Conservation (phyloP, 371 early-diverging fungal genomes). For the Phascolomyces articulosus region DNA sequence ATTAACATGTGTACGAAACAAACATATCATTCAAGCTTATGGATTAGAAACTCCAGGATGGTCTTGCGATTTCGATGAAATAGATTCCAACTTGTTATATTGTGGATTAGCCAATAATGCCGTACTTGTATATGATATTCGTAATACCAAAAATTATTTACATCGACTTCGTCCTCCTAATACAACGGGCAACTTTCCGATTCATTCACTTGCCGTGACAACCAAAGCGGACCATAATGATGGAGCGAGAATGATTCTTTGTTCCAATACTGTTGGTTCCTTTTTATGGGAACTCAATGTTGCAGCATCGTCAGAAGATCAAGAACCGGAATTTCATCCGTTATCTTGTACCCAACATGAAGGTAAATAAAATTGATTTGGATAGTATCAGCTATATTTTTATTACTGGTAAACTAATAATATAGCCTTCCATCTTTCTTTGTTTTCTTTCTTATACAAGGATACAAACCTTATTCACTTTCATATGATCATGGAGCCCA, state of each 20-base stretch:
- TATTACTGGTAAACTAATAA: neutral
- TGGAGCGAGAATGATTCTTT: conserved; percentile 8
- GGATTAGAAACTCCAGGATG: conserved; percentile 26
- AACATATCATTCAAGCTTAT: conserved; percentile 19
- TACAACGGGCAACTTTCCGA: neutral
- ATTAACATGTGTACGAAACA: conserved; percentile 17
- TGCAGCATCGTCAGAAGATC: neutral
- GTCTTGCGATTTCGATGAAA: conserved; percentile 37
- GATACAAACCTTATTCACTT: conserved; percentile 22
- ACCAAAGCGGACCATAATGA: too few relatives aligned
- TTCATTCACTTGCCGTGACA: conserved; percentile 13
- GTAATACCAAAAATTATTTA: conserved; percentile 30
- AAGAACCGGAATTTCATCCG: neutral
- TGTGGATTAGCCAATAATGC: conserved; percentile 39
- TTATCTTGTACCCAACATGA: neutral
- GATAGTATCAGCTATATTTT: too few relatives aligned
- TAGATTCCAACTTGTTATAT: conserved; percentile 29
- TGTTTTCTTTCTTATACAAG: too few relatives aligned
- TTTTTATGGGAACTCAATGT: conserved; percentile 15
- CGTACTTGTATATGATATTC: conserved; percentile 36
- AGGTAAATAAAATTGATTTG: conserved; percentile 6
- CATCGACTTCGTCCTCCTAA: conserved; percentile 1
- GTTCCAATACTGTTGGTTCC: conserved; percentile 12
- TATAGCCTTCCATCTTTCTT: too few relatives aligned
- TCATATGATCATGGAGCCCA: neutral